Conservation (phyloP, 441 rosid species). For the Populus hybrid region DNA sequence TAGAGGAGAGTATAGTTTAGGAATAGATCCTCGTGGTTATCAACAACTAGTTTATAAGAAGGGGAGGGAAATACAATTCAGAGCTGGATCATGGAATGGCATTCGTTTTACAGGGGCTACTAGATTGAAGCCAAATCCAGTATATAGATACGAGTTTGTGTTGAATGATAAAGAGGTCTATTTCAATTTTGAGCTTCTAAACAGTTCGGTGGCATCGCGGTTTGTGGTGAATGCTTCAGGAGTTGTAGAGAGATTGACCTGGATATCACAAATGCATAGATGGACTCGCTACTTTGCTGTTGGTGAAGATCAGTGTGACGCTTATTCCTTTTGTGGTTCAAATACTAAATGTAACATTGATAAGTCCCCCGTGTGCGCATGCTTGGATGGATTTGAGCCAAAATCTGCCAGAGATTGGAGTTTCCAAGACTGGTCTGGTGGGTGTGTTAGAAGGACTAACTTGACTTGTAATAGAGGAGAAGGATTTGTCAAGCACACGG, state of each 20-base stretch:
- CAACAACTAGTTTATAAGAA: constrained; percentile 42
- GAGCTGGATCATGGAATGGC: constrained; percentile 72
- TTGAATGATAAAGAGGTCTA: constrained; percentile 34
- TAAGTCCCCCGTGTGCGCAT: constrained; percentile 36
- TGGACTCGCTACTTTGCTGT: constrained; percentile 51
- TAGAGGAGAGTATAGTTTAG: constrained; percentile 45
- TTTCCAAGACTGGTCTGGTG: constrained; percentile 53
- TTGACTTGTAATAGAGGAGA: constrained; percentile 29
- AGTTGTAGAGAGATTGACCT: constrained; percentile 36
- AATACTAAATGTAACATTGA: constrained; percentile 51
- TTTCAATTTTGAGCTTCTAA: constrained; percentile 29
- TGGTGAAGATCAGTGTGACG: constrained; percentile 37
- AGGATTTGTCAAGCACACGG: constrained; percentile 35
- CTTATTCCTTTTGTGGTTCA: constrained; percentile 55
- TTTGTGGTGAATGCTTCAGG: constrained; percentile 40
- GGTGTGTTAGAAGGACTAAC: constrained; percentile 47
- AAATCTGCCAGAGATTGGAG: constrained; percentile 41
- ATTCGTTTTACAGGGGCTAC: constrained; percentile 51
- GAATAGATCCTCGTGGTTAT: constrained; percentile 38
- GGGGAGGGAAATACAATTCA: constrained; percentile 23
- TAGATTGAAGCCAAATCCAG: constrained; percentile 22
- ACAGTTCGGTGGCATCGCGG: constrained; percentile 35
- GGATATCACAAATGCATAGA: constrained; percentile 37
- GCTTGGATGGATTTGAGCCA: constrained; percentile 61
- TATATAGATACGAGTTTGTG: constrained; percentile 36